Base-by-base conservation (phyloP, 352 stramenopile genomes). In the Pythium biforme region DNA sequence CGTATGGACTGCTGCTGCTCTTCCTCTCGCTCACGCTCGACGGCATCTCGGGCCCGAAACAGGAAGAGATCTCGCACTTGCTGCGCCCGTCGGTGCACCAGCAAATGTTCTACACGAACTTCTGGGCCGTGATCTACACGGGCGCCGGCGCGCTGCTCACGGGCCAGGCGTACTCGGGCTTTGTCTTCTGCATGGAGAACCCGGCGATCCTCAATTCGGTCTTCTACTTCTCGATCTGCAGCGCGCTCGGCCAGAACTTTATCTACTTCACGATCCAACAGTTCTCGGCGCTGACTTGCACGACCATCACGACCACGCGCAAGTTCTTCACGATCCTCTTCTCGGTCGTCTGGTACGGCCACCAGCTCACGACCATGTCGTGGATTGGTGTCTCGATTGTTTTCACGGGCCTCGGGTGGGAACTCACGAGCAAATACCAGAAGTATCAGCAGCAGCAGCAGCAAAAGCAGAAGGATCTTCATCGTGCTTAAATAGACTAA, bases 241-340 rank as follows among this genome's bases (percentile, higher is more conserved):
- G 87, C 58, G 96, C 97, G 29, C 73, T 99, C 49, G 97, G 97
- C 23, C 97, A 99, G 79, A 98, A 97, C 76, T 99, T 99, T 77
- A 99, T 99, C 84, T 99, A 99, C 89, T 99, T 97, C 68, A 99
- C 96, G 33, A 97, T 99, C 69, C 88, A 97, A 61, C 86, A 97
- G 71, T 99, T 99, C 78, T 97, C 97, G 74, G 95, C 97, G 41
- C 88, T 99, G 39, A 97, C 98, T 55, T 98, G 95, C 73, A 99
- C 97, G 34, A 99, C 97, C 34, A 98, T 99, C 65, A 99, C 98
- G 31, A 99, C 98, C 1, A 99, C 97, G 59, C 87, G 98, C 74
- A 99, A 99, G 81, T 99, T 99, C 75, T 99, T 99, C 71, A 99
- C 94, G 11, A 98, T 99, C 43, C 76, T 99, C 25, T 92, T 99